Evolutionary conservation across 306 rosid genomes (phyloP), one percentile per base, ranked within the genome.

Genomic region (Lotus japonicus): DNA sequence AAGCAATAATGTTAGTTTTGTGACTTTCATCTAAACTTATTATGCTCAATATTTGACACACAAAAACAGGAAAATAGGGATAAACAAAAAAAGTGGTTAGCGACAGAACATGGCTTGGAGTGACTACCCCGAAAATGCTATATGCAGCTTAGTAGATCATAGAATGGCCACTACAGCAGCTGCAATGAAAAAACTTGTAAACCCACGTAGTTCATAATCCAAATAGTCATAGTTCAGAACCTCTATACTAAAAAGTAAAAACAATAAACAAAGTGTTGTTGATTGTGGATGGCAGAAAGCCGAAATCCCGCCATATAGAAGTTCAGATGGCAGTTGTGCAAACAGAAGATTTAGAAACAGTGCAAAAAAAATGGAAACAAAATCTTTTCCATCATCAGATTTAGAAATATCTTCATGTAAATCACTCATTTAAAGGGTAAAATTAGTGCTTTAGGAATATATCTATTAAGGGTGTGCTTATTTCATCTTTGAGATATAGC

Each of bases 121-220:
- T 12, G 61, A 10, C 54, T 61, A 26, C 63, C 54, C 44, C 64
- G 0, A 62, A 62, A 72, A 61, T 11, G 55, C 69, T 39, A 72
- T 11, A 54, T 13, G 73, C 15, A 53, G 26, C 13, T n/a, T 18
- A 46, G 67, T 11, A 5, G 28, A 66, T 3, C 39, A 15, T 5
- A 19, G 61, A 46, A 66, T 66, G 60, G 14, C 51, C 2, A 6
- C 59, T 53, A 55, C 66, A 44, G 50, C 21, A 58, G 46, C 79
- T 9, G 60, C 36, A 56, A 57, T 57, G 43, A 48, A 74, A 15
- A 58, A 53, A 26, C 61, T 26, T 26, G 31, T 26, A 26, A 26
- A 26, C 31, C 2, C 31, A 26, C 31, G 31, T 26, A 26, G 4
- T 26, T 26, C 31, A 5, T 14, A 44, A 28, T 11, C 15, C n/a